Percentiles rank a stretch among this genome's conserved stretches.
Evolutionary conservation across 495 filamentous ascomycete species (phyloP).

Genomic region (Penicillium lividum): DNA sequence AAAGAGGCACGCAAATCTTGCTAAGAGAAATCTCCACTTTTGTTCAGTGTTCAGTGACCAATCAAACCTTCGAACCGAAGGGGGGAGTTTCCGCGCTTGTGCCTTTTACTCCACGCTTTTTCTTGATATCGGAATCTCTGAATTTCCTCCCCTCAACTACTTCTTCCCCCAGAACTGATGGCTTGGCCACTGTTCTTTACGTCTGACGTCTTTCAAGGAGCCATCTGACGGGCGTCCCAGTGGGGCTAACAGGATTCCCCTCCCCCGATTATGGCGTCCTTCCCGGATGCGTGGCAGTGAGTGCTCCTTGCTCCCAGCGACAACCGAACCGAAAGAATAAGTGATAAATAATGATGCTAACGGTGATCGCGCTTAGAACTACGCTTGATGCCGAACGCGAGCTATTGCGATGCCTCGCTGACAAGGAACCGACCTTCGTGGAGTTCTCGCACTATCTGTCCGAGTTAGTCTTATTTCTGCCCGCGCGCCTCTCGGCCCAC

Average conservation of each 20-base stretch:
- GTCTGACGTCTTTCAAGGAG: constrained; percentile 47
- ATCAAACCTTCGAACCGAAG: background rate
- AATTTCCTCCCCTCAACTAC: constrained; percentile 11
- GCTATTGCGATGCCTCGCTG: constrained; percentile 49
- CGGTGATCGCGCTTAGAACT: constrained; percentile 32
- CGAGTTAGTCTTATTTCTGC: constrained; percentile 48
- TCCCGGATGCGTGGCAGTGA: constrained; percentile 54
- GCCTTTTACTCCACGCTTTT: constrained; percentile 21
- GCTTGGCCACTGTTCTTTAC: constrained; percentile 41
- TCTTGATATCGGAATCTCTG: constrained; percentile 10
- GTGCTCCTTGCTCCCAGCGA: constrained; percentile 23
- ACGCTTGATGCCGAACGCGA: constrained; percentile 50
- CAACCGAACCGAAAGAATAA: background rate
- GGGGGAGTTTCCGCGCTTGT: constrained; percentile 16
- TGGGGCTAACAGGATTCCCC: constrained; percentile 37
- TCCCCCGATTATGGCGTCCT: constrained; percentile 48
- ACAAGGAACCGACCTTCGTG: constrained; percentile 56
- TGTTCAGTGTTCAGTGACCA: background rate
- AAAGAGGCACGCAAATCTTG: too few species aligned
- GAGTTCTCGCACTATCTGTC: constrained; percentile 58
- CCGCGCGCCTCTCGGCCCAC: constrained; percentile 19
- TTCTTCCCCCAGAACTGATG: constrained; percentile 37
- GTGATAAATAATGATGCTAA: constrained; percentile 17
- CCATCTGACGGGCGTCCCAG: constrained; percentile 51
- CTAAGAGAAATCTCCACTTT: background rate